Base-by-base conservation (phyloP, 495 filamentous ascomycete genomes). In the Aspergillus steynii region DNA sequence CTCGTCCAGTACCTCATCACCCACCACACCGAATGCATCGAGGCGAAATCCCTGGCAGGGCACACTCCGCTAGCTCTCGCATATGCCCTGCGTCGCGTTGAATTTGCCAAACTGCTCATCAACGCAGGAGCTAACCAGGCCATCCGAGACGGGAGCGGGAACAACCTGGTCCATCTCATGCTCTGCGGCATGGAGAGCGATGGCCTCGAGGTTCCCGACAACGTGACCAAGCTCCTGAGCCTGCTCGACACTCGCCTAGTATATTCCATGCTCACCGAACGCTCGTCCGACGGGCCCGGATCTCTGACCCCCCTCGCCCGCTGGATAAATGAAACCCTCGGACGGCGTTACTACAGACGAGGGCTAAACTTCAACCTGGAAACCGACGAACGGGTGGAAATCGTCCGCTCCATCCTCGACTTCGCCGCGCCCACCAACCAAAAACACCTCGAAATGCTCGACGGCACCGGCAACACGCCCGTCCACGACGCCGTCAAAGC, bases 381-480 rank as follows among this genome's bases (percentile, higher is more conserved):
- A 28, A 12, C 52, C 42, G 5, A 34, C 5, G 28, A 56, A 1
- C 31, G 50, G 1, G 29, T 59, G 8, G 45, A 29, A 4, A 65
- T 71, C 27, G 58, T 63, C n/a, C 50, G 52, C 61, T 74, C 47
- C 4, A 61, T 91, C 0, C 68, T 86, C 0, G 75, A 80, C 3
- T 81, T 84, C 48, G 83, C 82, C 12, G 61, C 77, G 6, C 74
- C 82, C 5, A 77, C 66, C 1, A 65, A 68, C 20, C 75, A 77
- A 55, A 76, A 78, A 37, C 85, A 88, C 10, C 77, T 90, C 1
- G 78, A 82, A 25, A 73, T 86, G 50, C 77, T 91, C 3, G 85
- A 91, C 69, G 87, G 83, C 26, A 78, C 85, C 8, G 90, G 89
- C 5, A 86, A 92, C 65, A 86, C 87, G 0, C 80, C 83, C 3